A percentile compares a stretch with the other conserved stretches of the same genome.
Evolutionary conservation across 1,139 yeast species (phyloP).

Genomic region (Nakaseomyces sp.): DNA sequence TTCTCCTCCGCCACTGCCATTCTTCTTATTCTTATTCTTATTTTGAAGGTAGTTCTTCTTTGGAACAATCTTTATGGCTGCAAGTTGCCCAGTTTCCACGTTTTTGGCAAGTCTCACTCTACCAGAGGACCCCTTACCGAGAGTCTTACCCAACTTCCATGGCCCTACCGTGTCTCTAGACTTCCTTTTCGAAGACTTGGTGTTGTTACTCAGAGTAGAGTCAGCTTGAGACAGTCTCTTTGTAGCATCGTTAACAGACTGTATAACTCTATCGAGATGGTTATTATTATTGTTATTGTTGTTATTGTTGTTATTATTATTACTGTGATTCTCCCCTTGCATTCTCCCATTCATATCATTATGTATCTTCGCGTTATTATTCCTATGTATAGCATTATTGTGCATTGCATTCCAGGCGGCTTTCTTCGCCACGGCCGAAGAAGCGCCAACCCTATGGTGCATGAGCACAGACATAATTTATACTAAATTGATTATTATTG

Average conservation of each 20-base stretch:
- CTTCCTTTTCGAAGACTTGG: slow-evolving; percentile 27
- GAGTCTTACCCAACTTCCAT: slow-evolving; percentile 69
- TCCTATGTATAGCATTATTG: slow-evolving; percentile 19
- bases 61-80: slow-evolving; percentile 76
- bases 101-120: slow-evolving; percentile 69
- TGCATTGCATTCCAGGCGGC: slow-evolving; percentile 27
- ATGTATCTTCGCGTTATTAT: slow-evolving; percentile 8
- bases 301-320: no score
- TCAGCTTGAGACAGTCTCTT: slow-evolving; percentile 49
- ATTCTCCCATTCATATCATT: no score
- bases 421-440: slow-evolving; percentile 21
- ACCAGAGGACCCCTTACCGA: slow-evolving; percentile 79
- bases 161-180: slow-evolving; percentile 50
- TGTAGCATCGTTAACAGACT: slow-evolving; percentile 50
- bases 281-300: no score
- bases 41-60: slow-evolving; percentile 31
- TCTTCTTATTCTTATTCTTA: slow-evolving; percentile 31
- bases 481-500: no score
- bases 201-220: slow-evolving; percentile 16
- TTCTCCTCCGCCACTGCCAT: slow-evolving; percentile 25
- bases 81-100: slow-evolving; percentile 57
- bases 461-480: slow-evolving; percentile 10
- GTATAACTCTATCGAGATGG: slow-evolving; percentile 31
- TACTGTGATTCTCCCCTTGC: no score
- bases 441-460: slow-evolving; percentile 9